Evolutionary conservation across 192 early-diverging fungal genomes (phyloP), one percentile per base, ranked within the genome.

Genomic region (Podila minutissima): DNA sequence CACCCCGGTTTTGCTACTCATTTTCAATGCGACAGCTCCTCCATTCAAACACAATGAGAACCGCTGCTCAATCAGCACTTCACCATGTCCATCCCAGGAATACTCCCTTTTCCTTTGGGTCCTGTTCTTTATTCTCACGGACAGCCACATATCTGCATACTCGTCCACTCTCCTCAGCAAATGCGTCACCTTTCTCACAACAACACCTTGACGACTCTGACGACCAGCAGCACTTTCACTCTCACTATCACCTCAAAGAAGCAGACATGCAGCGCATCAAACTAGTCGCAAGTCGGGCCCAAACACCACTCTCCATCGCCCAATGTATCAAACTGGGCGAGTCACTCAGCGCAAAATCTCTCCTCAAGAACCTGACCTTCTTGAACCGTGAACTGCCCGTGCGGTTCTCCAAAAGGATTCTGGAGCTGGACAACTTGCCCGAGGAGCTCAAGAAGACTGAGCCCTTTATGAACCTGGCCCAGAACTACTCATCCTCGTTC

Each of bases 251-350:
- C 15, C 13, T 10, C 61, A 62, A 33, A 20, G 29, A 26, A 13
- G 10, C 22, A 4, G 70, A 69, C 67, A 29, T 20, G 7, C 77
- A 81, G 11, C 50, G 77, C 24, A 65, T 81, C 17, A 72, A 64
- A 24, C 71, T 81, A 7, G 71, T 62, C 4, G 77, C 77, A 11
- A 69, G 51, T 55, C 71, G 71, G 2, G 24, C 53, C 6, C 66
- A 73, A 29, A 81, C 77, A n/a, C 77, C 77, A 5, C 62, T 81
- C 10, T 81, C 77, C 28, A 81, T 81, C 29, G 60, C 71, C n/a
- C 70, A 81, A 12, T 72, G 71, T 24, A 51, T 81, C 15, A 72
- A 69, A 35, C 71, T 81, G 0, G 77, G 77, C 20, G 59, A 69
- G 15, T 61, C 70, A 10, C 61, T 81, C 19, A 73, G 71, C 62